Conservation (phyloP, 495 filamentous ascomycete genomes). For the Penicillium goetzii region DNA sequence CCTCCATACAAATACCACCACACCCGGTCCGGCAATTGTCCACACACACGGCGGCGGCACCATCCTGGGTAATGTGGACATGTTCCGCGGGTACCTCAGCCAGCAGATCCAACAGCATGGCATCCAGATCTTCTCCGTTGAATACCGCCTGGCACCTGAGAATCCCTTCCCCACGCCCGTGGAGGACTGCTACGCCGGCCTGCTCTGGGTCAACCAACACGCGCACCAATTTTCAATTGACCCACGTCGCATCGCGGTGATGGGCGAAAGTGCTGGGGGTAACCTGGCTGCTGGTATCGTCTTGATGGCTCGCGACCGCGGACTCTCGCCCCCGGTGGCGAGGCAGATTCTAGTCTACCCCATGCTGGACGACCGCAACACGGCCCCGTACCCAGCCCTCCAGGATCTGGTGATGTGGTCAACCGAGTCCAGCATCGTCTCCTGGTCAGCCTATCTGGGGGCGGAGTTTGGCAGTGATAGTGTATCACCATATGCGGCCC, state of each 20-base stretch:
- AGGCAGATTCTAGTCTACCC: constrained; percentile 55
- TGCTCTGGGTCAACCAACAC: constrained; percentile 46
- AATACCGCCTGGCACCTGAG: constrained; percentile 44
- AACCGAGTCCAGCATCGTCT: constrained; percentile 29
- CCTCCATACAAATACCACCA: constrained; percentile 4
- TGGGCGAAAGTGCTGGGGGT: constrained; percentile 66
- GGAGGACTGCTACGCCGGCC: constrained; percentile 45
- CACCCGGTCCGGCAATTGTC: constrained; percentile 21
- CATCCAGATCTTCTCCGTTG: constrained; percentile 33
- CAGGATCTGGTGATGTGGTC: constrained; percentile 35
- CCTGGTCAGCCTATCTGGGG: constrained; percentile 31
- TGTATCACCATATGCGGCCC: constrained; percentile 30
- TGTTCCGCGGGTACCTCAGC: constrained; percentile 11
- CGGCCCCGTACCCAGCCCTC: constrained; percentile 16
- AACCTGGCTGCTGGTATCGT: constrained; percentile 47
- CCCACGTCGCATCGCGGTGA: constrained; percentile 61
- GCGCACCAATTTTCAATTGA: constrained; percentile 50
- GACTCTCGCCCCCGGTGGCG: constrained; percentile 40
- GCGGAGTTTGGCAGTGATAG: constrained; percentile 26
- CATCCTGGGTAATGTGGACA: constrained; percentile 17
- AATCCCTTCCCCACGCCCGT: constrained; percentile 35
- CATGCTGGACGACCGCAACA: constrained; percentile 46
- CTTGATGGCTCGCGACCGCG: constrained; percentile 50
- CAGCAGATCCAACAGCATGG: constrained; percentile 18
- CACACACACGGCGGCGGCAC: constrained; percentile 32